Evolutionary conservation across 371 early-diverging fungal genomes (phyloP), one percentile per base, ranked within the genome.

Genomic region (Amoeboaphelidium occidentale): DNA sequence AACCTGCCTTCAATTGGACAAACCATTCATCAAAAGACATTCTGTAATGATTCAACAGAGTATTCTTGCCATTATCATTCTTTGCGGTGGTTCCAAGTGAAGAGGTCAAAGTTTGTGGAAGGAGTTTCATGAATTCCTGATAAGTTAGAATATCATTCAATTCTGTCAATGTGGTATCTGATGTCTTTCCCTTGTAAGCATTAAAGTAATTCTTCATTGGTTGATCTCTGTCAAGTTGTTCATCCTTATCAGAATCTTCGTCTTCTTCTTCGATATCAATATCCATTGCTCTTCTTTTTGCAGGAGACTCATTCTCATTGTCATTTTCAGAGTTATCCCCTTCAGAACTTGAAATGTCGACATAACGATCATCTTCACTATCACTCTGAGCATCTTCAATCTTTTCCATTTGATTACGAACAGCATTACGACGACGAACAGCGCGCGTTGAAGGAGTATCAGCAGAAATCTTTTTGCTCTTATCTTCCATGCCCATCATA

Each of bases 91-190:
- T n/a, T n/a, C n/a, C n/a, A n/a, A n/a, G n/a, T n/a, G n/a, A n/a
- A n/a, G n/a, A n/a, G 10, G 46, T 43, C 0, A 71, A 70, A 1
- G 69, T 63, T 0, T 51, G 50, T 20, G 62, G 47, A 27, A 79
- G 58, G 3, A 75, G 57, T 2, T 56, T 54, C 25, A 67, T 57
- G 51, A 74, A 79, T 44, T 79, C 75, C 21, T 73, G 55, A 13
- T 72, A 78, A 13, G 74, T 67, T 20, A 84, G 63, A 2, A 64
- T n/a, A n/a, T n/a, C 58, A 12, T 78, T 76, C 1, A 87, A 68
- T 48, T 72, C 70, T 0, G 80, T 69, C 14, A 87, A 69, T 2
- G 86, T 85, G 58, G 82, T 81, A 62, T 85, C 75, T n/a, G 86
- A 84, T 1, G 88, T 87, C 45, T 60, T 58, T 3, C 72, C 63